Evolutionary conservation across 192 early-diverging fungal species (phyloP).

Genomic region (Backusella westeae): DNA sequence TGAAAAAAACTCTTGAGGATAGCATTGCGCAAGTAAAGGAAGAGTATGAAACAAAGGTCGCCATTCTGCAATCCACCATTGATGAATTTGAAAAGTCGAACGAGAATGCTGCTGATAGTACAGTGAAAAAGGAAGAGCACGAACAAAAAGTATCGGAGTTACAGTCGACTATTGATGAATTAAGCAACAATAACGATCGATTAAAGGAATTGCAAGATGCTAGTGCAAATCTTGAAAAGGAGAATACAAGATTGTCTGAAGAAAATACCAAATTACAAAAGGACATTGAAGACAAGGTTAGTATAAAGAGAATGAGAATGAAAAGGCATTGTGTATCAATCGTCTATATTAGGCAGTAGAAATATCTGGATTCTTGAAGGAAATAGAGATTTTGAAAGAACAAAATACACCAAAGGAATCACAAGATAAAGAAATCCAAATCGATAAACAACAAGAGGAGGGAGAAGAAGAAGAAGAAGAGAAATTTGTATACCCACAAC

Average conservation of each 20-base stretch:
- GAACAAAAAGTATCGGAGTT: background rate
- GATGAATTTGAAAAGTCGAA: background rate
- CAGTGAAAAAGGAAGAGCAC: background rate
- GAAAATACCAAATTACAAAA: constrained; percentile 8
- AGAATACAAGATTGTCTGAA: background rate
- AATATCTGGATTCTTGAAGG: background rate
- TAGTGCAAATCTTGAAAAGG: background rate
- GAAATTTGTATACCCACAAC: constrained; percentile 28
- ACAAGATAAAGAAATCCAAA: background rate
- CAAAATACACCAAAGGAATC: background rate
- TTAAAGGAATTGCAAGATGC: background rate
- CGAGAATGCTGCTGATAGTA: background rate
- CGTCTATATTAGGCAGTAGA: background rate
- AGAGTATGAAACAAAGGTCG: background rate
- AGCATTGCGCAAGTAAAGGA: background rate
- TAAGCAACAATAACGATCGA: background rate
- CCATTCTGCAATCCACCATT: background rate
- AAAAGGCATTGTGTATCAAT: background rate
- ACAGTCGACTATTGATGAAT: background rate
- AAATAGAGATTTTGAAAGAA: background rate
- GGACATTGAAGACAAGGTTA: background rate
- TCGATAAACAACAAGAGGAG: constrained; percentile 17
- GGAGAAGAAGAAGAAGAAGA: constrained; percentile 23
- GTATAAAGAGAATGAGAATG: background rate
- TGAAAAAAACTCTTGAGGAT: background rate